Evolutionary conservation across 345 rosid genomes (phyloP).

Genomic region (Syzygium jambos): DNA sequence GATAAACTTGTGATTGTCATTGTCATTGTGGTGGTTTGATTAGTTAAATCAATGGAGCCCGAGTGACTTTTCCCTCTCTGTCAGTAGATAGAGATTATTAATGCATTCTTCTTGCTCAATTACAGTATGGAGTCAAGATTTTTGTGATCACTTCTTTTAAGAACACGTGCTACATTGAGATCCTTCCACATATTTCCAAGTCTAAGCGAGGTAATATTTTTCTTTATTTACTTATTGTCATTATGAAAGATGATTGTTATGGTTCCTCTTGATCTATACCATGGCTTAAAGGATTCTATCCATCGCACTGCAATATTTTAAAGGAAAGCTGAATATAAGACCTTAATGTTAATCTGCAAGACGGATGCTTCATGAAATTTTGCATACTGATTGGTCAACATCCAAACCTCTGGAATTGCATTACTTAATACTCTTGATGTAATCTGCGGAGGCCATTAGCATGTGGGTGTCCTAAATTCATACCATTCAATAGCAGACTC

Average conservation of each 20-base stretch:
- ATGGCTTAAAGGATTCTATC: background rate
- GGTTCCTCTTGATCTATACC: background rate
- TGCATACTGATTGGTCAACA: background rate
- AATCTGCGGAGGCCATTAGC: background rate
- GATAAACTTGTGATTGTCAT: background rate
- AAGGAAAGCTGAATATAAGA: background rate
- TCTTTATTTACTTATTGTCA: background rate
- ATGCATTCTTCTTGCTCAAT: background rate
- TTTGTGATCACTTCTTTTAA: slow-evolving; percentile 85
- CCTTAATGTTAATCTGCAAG: background rate
- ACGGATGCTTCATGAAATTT: background rate
- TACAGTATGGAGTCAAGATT: slow-evolving; percentile 88
- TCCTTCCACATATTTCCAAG: slow-evolving; percentile 54
- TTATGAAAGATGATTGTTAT: background rate
- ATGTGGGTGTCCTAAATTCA: background rate
- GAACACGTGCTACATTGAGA: slow-evolving; percentile 89
- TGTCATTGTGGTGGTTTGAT: background rate
- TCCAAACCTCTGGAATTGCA: background rate
- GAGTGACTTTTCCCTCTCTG: background rate
- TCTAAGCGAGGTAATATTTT: slow-evolving; percentile 58
- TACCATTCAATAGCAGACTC: background rate
- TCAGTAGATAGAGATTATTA: background rate
- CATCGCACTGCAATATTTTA: background rate
- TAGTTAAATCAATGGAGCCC: background rate
- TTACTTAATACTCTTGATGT: background rate